These are phyloP conservation scores for Leishmania major DNA, from an alignment of 208 protist species.

Conservation along the genomic window DNA sequence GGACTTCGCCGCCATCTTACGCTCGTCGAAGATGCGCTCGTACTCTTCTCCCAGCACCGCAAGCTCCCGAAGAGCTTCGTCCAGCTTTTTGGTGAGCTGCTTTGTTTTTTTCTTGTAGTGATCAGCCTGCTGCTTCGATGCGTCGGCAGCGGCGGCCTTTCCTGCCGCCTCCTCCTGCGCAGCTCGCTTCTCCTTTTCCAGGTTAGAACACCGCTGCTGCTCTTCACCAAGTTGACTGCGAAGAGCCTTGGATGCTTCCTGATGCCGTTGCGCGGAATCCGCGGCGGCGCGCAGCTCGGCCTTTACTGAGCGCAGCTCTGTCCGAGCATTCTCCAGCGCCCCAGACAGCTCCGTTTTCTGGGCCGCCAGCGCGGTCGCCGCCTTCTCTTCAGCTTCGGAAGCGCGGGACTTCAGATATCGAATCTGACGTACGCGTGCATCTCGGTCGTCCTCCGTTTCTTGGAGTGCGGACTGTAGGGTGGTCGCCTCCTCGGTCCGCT, in stretches of 20 bases:
- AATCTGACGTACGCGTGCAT: conserved; percentile 14
- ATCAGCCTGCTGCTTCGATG: conserved; percentile 9
- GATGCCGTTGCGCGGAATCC: background rate
- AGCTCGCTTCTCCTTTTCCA: conserved; percentile 6
- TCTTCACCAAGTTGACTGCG: background rate
- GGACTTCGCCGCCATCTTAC: background rate
- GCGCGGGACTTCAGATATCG: conserved; percentile 10
- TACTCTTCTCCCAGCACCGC: conserved; percentile 25
- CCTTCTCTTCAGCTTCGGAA: background rate
- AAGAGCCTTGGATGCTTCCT: background rate
- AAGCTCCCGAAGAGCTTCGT: conserved; percentile 22
- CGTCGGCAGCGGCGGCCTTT: conserved; percentile 1
- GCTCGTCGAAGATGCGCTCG: conserved; percentile 14
- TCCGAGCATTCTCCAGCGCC: background rate
- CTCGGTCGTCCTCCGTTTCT: conserved; percentile 17
- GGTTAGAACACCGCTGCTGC: background rate
- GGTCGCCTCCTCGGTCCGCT: conserved; percentile 13
- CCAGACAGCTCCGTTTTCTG: background rate
- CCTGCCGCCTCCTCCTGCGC: conserved; percentile 7
- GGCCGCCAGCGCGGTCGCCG: background rate
- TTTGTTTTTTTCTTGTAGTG: conserved; percentile 18
- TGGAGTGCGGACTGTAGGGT: conserved; percentile 13
- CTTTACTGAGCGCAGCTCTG: background rate
- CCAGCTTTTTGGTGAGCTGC: conserved; percentile 6
- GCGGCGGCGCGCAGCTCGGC: conserved; percentile 2